Base-by-base conservation (phyloP, 805 yeast genomes). In the Diddensiella santjacobensis region DNA sequence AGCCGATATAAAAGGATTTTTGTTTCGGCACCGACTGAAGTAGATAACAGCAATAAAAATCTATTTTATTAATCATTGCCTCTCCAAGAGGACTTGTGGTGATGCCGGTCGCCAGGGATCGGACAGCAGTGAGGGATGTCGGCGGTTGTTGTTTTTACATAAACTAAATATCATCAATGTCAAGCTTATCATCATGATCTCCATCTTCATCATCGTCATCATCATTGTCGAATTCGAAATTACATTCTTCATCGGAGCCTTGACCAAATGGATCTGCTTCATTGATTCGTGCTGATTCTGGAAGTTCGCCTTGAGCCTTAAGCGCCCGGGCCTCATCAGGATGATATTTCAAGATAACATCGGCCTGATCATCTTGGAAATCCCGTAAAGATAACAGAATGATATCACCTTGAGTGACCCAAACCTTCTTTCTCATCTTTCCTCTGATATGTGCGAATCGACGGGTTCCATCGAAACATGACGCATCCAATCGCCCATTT, bases 381-480 rank as follows among this genome's bases (percentile, higher is more conserved):
- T 93, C 99, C 78, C 99, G 89, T 62, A 93, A 80, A 4, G 96
- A 90, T 42, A 91, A 93, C 65, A 93, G 75, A 59, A 93, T 88
- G 61, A 93, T 93, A 68, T 93, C 99, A 74, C 99, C 99, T 70
- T 89, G 98, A 42, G 87, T 87, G 88, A 93, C 90, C 99, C 99
- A 93, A 53, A 93, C 99, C 80, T 91, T 93, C 84, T 93, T 93
- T 80, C 99, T 87, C 73, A 93, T 80, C 69, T 93, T 93, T 63
- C 99, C 99, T 79, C 99, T 87, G 65, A 93, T 93, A 67, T 91
- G 99, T 17, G 96, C 99, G 80, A 89, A 80, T 76, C 99, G 83
- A 68, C 82, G 87, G 59, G 77, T 75, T 57, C 96, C 96, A 66
- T 93, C 99, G 65, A 93, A 93, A 74, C 99, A 93, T 44, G 82